Conservation (phyloP, 306 rosid species). For the Acacia confusa region DNA sequence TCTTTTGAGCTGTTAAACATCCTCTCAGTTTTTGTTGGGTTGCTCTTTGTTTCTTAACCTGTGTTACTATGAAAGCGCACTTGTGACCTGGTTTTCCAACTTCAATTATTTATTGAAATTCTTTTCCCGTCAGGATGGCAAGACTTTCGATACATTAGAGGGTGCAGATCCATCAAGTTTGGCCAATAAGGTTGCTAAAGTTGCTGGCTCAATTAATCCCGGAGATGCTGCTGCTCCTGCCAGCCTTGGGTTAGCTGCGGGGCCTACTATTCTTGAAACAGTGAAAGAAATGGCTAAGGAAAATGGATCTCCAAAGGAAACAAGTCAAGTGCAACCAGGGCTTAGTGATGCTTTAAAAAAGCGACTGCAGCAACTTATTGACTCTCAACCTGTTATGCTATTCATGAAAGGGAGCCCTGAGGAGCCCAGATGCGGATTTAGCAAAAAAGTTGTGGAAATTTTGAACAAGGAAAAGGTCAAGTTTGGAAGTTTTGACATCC, state of each 20-base stretch:
- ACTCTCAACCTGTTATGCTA: conserved; percentile 65
- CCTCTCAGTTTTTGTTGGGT: neutral
- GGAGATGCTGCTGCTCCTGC: conserved; percentile 92
- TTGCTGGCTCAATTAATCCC: conserved; percentile 67
- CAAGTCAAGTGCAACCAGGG: conserved; percentile 47
- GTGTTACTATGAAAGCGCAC: neutral
- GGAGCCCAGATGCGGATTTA: conserved; percentile 85
- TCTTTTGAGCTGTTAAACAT: neutral
- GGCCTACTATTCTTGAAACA: conserved; percentile 67
- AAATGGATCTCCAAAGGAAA: conserved; percentile 52
- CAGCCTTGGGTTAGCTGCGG: conserved; percentile 92
- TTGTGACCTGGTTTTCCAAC: conserved; percentile 1
- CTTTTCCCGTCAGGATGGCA: conserved; percentile 67
- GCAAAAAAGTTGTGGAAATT: conserved; percentile 72
- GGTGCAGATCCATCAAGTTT: conserved; percentile 99
- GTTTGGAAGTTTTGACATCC: conserved; percentile 83
- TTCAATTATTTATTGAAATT: conserved; percentile 22
- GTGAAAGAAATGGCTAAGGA: conserved; percentile 69
- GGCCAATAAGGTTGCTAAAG: conserved; percentile 88
- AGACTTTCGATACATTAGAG: conserved; percentile 79
- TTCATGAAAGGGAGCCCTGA: conserved; percentile 94
- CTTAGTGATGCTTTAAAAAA: conserved; percentile 43
- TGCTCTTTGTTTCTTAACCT: neutral
- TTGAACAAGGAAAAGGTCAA: conserved; percentile 76
- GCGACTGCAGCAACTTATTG: conserved; percentile 58